Evolutionary conservation across 2,329 filamentous ascomycete species (phyloP).

Genomic region (Trichophyton benhamiae): DNA sequence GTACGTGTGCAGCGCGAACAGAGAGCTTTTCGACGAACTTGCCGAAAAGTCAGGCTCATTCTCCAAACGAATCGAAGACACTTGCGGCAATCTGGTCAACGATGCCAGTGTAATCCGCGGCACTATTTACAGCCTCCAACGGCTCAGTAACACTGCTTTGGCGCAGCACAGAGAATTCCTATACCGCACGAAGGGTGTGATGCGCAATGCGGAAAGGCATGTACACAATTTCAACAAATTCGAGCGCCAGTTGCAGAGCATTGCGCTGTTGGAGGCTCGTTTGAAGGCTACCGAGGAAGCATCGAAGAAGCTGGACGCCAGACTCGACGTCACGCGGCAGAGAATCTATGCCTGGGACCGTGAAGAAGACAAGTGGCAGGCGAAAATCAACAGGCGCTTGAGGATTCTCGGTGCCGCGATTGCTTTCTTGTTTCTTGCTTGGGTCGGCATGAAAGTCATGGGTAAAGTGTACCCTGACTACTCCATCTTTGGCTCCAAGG

Average conservation of each 20-base stretch:
- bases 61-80: constrained; percentile 36
- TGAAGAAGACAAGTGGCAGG: constrained; percentile 33
- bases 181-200: constrained; percentile 24
- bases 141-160: constrained; percentile 26
- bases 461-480: not conserved
- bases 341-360: constrained; percentile 34
- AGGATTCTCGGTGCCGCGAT: constrained; percentile 23
- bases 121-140: constrained; percentile 31
- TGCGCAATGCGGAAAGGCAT: constrained; percentile 28
- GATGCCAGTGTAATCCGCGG: constrained; percentile 31
- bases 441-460: not conserved
- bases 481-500: not conserved
- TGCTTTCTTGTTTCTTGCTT: constrained; percentile 13
- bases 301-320: constrained; percentile 27
- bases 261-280: constrained; percentile 27
- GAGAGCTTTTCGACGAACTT: constrained; percentile 25
- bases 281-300: constrained; percentile 29
- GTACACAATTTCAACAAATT: constrained; percentile 29
- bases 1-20: constrained; percentile 13
- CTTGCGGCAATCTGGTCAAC: constrained; percentile 38
- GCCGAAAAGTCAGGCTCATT: constrained; percentile 31
- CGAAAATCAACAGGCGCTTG: constrained; percentile 26
- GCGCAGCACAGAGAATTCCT: constrained; percentile 29
- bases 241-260: constrained; percentile 25
- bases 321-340: too few species aligned